Evolutionary conservation across 2,329 filamentous ascomycete genomes (phyloP).

Genomic region (Ophiostoma novo-ulmi): DNA sequence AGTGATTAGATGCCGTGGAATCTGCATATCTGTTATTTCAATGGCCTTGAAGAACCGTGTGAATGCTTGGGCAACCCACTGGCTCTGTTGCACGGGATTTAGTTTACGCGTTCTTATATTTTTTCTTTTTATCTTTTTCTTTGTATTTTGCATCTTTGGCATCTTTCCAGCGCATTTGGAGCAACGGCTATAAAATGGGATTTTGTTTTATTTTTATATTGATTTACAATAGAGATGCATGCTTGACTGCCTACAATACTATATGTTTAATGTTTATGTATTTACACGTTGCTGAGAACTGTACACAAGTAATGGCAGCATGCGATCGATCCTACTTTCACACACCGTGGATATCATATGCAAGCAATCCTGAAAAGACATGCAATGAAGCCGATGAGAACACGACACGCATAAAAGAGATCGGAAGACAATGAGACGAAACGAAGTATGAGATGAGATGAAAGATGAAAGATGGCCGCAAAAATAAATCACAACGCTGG

Average conservation of each 20-base stretch:
- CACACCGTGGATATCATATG: background rate
- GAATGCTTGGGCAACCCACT: background rate
- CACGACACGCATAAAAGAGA: background rate
- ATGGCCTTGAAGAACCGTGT: background rate
- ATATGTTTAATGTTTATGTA: background rate
- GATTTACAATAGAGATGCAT: background rate
- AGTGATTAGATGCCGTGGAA: background rate
- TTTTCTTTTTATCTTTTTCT: no score
- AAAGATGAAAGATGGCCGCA: background rate
- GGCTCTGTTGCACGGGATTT: background rate
- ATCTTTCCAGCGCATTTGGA: slow-evolving; percentile 5
- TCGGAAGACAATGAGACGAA: background rate
- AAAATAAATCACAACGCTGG: background rate
- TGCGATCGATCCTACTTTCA: background rate
- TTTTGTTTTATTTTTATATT: slow-evolving; percentile 10
- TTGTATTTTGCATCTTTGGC: background rate
- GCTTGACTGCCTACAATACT: no score
- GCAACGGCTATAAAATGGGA: slow-evolving; percentile 14
- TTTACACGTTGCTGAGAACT: background rate
- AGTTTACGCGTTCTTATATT: background rate
- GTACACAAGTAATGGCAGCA: background rate
- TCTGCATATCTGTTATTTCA: background rate
- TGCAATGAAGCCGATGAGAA: background rate
- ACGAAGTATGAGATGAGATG: background rate
- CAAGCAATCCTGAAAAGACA: background rate